Evolutionary conservation across 257 asterid genomes (phyloP).

Genomic region (Marsdenia floribunda): DNA sequence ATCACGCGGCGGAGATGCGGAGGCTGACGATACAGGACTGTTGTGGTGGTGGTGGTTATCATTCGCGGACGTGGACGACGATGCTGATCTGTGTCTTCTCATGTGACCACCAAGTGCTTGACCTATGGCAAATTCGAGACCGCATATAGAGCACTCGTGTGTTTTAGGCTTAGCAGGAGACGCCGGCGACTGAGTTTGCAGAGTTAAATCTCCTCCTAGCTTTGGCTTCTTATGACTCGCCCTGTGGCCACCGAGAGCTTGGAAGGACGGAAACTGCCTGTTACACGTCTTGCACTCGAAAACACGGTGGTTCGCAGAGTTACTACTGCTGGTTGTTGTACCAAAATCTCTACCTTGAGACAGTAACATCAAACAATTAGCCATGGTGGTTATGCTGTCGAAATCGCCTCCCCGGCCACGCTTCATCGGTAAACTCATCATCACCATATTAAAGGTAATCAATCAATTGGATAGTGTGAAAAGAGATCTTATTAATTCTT

Average conservation of each 20-base stretch:
- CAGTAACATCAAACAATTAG: conserved; percentile 30
- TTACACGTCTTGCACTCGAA: conserved; percentile 44
- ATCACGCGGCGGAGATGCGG: conserved; percentile 1
- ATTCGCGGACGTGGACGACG: background rate
- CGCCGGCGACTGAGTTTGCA: conserved; percentile 6
- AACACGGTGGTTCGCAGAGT: conserved; percentile 22
- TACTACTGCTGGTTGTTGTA: background rate
- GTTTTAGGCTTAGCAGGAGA: conserved; percentile 28
- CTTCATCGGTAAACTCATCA: conserved; percentile 19
- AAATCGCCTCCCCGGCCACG: conserved; percentile 20
- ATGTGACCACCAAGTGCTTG: conserved; percentile 47
- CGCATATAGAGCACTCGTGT: conserved; percentile 40
- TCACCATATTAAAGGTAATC: background rate
- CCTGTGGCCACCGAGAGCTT: conserved; percentile 43
- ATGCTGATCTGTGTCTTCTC: conserved; percentile 30
- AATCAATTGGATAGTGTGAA: background rate
- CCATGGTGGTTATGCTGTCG: conserved; percentile 26
- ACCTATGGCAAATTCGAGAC: conserved; percentile 32
- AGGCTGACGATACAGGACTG: background rate
- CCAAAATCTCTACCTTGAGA: conserved; percentile 9
- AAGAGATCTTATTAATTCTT: too few relatives aligned
- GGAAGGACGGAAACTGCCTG: conserved; percentile 35
- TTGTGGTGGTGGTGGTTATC: background rate
- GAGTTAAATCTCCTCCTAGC: conserved; percentile 16
- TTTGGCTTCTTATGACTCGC: conserved; percentile 41